phyloP scores from a whole-genome alignment of 192 early-diverging fungal species.

The Geranomyces michiganensis region DNA sequence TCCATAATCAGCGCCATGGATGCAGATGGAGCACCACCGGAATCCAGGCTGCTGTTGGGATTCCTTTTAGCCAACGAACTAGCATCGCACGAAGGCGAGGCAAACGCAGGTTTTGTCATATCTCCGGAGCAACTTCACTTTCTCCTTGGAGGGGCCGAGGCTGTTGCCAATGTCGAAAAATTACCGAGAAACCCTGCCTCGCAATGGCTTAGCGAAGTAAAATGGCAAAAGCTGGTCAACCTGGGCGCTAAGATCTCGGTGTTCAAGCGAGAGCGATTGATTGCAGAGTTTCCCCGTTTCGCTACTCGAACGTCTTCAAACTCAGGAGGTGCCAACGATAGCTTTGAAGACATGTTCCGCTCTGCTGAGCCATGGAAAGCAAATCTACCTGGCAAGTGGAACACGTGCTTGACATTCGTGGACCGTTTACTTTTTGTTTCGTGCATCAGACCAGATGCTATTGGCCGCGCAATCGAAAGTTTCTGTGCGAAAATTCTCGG shows the following conservation, averaged over 20 bases:
- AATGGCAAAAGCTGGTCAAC: slow-evolving; percentile 22
- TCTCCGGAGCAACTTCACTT: slow-evolving; percentile 23
- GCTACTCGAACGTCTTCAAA: slow-evolving; percentile 36
- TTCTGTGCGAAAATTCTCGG: slow-evolving; percentile 28
- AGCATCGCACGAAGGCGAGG: background rate
- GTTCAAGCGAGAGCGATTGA: slow-evolving; percentile 27
- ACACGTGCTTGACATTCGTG: slow-evolving; percentile 20
- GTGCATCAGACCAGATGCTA: slow-evolving; percentile 34
- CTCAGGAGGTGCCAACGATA: slow-evolving; percentile 18
- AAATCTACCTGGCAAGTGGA: slow-evolving; percentile 34
- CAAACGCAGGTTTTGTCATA: slow-evolving; percentile 3
- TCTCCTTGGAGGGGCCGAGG: slow-evolving; percentile 14
- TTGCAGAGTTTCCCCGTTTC: slow-evolving; percentile 35
- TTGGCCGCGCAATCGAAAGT: slow-evolving; percentile 28
- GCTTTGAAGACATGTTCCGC: slow-evolving; percentile 40
- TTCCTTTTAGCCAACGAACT: slow-evolving; percentile 15
- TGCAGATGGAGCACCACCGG: background rate
- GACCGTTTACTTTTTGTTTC: slow-evolving; percentile 31
- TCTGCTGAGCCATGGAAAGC: slow-evolving; percentile 27
- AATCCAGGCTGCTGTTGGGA: slow-evolving; percentile 9
- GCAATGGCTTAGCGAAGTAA: slow-evolving; percentile 22
- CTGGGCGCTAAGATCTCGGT: slow-evolving; percentile 26
- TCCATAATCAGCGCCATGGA: background rate
- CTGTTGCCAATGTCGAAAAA: slow-evolving; percentile 6
- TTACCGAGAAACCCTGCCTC: slow-evolving; percentile 33